Base-by-base conservation (phyloP, 1,284 basidiomycete genomes). In the Leucoagaricus sp. region DNA sequence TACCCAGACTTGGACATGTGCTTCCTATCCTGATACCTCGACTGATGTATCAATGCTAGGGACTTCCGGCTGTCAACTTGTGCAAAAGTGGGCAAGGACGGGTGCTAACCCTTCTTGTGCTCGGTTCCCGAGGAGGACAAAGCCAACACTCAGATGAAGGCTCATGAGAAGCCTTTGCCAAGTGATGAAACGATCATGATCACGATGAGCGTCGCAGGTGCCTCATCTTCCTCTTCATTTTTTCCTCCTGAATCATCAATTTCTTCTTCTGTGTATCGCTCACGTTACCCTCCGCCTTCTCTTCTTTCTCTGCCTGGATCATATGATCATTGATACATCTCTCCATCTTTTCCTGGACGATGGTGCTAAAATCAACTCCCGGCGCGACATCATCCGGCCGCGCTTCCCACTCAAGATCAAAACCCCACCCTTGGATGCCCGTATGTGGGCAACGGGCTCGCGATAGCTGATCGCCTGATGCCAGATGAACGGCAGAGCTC, bases 231-330 rank as follows among this genome's bases (percentile, higher is more conserved):
- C 72, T 65, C 58, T 61, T 73, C 63, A 66, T 71, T 61, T 80
- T 78, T 66, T 81, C 78, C 65, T 84, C 81, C 61, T 77, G 72
- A 61, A 82, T 71, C 58, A 73, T 71, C 61, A 73, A 73, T 69
- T 90, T 92, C 73, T 83, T 88, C 66, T 81, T 75, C 73, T 91
- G 90, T 9, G 87, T 91, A 49, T 76, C 70, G 64, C 89, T 91
- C 42, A 90, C 67, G 50, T 80, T 81, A 19, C 70, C 77, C 28
- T 85, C 86, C 7, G 74, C 77, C 38, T 65, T 69, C 57, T 85
- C 82, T 61, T 85, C 83, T 55, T 68, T 69, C 53, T 75, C 73
- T 19, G 75, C 70, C 49, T 67, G 71, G 34, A 52, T 65, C 60
- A 84, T 64, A 65, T 85, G 81, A 23, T 73, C 70, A 53, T 84